phyloP scores from a whole-genome alignment of 768 basidiomycete species.

The Crassisporium funariophilum region DNA sequence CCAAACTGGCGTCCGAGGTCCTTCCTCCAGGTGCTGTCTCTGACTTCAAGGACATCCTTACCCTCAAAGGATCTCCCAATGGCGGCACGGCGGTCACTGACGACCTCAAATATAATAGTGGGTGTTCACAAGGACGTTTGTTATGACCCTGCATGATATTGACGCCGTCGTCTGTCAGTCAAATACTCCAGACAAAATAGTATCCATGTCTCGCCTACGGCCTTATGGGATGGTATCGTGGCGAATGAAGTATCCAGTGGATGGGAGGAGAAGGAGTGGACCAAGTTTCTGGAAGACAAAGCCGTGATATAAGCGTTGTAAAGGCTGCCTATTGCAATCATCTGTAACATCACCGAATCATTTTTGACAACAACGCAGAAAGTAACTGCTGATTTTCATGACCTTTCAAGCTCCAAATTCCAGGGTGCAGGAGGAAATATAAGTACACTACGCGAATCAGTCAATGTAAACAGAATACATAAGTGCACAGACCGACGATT shows the following conservation, averaged over 20 bases:
- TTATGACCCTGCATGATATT: not conserved
- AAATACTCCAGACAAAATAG: slow-evolving; percentile 91
- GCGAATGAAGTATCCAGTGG: slow-evolving; percentile 75
- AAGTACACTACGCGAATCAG: too few relatives aligned
- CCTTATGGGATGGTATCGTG: slow-evolving; percentile 74
- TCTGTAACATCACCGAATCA: too few relatives aligned
- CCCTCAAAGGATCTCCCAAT: slow-evolving; percentile 65
- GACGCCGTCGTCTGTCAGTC: slow-evolving; percentile 47
- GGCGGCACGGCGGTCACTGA: slow-evolving; percentile 83
- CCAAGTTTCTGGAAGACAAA: slow-evolving; percentile 65
- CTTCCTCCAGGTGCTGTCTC: slow-evolving; percentile 52
- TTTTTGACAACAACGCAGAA: too few relatives aligned
- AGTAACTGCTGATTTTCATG: too few relatives aligned
- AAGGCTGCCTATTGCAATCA: not conserved
- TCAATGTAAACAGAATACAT: too few relatives aligned
- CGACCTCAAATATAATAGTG: slow-evolving; percentile 88
- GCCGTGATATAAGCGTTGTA: slow-evolving; percentile 40
- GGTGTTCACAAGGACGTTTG: slow-evolving; percentile 25
- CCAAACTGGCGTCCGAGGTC: slow-evolving; percentile 54
- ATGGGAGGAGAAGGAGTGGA: slow-evolving; percentile 85
- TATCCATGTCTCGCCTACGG: slow-evolving; percentile 89
- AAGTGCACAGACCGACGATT: too few relatives aligned
- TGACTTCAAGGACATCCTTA: slow-evolving; percentile 63
- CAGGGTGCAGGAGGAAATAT: too few relatives aligned
- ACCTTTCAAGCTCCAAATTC: too few relatives aligned